Percentiles rank a stretch among this genome's conserved stretches.
Evolutionary conservation across 192 early-diverging fungal genomes (phyloP).

Genomic region (Radiomyces spectabilis): DNA sequence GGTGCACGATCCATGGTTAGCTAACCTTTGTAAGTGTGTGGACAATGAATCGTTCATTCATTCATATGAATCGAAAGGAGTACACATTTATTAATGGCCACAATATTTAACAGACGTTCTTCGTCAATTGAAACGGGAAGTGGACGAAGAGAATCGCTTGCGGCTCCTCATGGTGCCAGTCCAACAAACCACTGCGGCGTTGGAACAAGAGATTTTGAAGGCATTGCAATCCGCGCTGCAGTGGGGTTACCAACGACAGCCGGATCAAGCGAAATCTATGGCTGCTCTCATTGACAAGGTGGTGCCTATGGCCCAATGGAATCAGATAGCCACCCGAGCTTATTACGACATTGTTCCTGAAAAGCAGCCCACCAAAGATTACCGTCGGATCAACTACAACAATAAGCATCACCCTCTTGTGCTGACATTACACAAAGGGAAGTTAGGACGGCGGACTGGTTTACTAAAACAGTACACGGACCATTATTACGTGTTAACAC

Average conservation of each 20-base stretch:
- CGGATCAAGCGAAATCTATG: slow-evolving; percentile 12
- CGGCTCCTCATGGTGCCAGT: slow-evolving; percentile 16
- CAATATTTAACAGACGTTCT: slow-evolving; percentile 18
- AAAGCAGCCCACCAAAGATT: slow-evolving; percentile 16
- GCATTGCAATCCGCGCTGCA: slow-evolving; percentile 11
- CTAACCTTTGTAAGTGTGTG: slow-evolving; percentile 23
- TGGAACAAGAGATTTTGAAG: slow-evolving; percentile 16
- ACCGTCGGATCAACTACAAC: slow-evolving; percentile 30
- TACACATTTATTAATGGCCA: background rate
- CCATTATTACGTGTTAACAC: slow-evolving; percentile 35
- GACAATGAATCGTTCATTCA: background rate
- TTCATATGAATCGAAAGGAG: background rate
- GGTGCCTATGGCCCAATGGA: slow-evolving; percentile 35
- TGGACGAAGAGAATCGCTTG: slow-evolving; percentile 31
- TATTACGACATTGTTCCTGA: slow-evolving; percentile 32
- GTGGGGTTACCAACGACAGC: slow-evolving; percentile 2
- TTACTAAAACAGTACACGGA: slow-evolving; percentile 36
- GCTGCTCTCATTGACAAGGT: slow-evolving; percentile 10
- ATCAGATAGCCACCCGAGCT: slow-evolving; percentile 21
- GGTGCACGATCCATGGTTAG: slow-evolving; percentile 25
- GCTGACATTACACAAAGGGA: slow-evolving; percentile 27
- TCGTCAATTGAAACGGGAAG: slow-evolving; percentile 23
- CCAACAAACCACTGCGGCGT: slow-evolving; percentile 14
- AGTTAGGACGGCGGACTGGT: slow-evolving; percentile 27
- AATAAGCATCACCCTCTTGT: slow-evolving; percentile 31